Percentiles rank a stretch among this genome's conserved stretches.
phyloP scores from a whole-genome alignment of 2,329 filamentous ascomycete genomes.

The Diaporthe citri region DNA sequence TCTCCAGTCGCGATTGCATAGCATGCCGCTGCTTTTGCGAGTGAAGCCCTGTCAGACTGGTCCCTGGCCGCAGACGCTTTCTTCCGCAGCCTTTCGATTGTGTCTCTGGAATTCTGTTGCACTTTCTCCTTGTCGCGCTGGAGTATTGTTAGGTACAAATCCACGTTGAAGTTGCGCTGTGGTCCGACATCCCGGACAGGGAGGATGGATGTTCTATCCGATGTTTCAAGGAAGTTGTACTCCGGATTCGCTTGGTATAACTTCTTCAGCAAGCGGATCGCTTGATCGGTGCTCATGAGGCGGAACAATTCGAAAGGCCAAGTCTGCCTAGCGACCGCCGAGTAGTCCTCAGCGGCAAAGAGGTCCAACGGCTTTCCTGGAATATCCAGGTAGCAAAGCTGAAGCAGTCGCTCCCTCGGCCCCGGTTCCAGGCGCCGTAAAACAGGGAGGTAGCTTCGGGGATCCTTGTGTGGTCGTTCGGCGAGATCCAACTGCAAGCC shows the following conservation, averaged over 20 bases:
- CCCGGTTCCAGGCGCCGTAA: background rate
- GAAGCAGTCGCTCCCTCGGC: slow-evolving; percentile 7
- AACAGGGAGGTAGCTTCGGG: background rate
- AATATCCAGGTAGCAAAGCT: slow-evolving; percentile 29
- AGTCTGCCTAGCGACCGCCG: background rate
- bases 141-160: slow-evolving; percentile 27
- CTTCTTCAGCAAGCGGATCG: slow-evolving; percentile 27
- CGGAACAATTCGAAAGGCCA: slow-evolving; percentile 19
- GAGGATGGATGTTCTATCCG: slow-evolving; percentile 6
- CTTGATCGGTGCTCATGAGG: background rate
- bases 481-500: slow-evolving; percentile 20
- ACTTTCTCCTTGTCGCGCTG: background rate
- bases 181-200: background rate
- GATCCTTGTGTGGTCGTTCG: background rate
- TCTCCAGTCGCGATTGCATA: slow-evolving; percentile 32
- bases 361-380: slow-evolving; percentile 6
- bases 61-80: slow-evolving; percentile 23
- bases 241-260: slow-evolving; percentile 14
- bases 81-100: slow-evolving; percentile 22
- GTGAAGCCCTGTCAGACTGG: slow-evolving; percentile 11
- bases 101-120: background rate
- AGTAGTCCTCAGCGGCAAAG: slow-evolving; percentile 3
- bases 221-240: slow-evolving; percentile 14
- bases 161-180: slow-evolving; percentile 34
- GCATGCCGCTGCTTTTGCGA: slow-evolving; percentile 8